Conservation (phyloP, 169 alveolate genomes). For the Plasmodium chabaudi region DNA sequence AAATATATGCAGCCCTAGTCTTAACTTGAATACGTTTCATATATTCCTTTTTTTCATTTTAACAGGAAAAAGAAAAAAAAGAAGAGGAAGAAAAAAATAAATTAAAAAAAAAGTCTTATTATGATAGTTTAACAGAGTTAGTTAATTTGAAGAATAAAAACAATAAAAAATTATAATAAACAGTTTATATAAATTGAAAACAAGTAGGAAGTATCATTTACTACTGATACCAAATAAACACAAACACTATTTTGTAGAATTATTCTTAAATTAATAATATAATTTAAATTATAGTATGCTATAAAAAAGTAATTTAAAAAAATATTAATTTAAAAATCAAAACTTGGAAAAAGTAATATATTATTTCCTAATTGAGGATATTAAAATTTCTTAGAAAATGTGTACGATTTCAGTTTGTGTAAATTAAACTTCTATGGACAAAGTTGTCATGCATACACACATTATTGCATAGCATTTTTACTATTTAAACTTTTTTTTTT, state of each 20-base stretch:
- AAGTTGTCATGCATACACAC: no score
- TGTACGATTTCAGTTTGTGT: no score
- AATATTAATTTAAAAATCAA: slow-evolving; percentile 3
- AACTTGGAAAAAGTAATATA: neutral
- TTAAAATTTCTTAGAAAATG: no score
- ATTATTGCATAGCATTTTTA: no score
- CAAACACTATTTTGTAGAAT: neutral
- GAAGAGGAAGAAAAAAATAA: slow-evolving; percentile 44
- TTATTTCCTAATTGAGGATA: no score
- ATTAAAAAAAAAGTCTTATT: slow-evolving; percentile 58
- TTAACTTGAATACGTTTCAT: neutral
- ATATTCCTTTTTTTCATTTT: neutral
- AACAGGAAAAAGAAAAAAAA: slow-evolving; percentile 60
- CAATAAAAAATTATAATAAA: slow-evolving; percentile 16
- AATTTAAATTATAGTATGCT: neutral
- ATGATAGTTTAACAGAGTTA: slow-evolving; percentile 65
- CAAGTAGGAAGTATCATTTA: neutral
- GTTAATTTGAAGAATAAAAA: slow-evolving; percentile 46
- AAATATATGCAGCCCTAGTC: neutral
- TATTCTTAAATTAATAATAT: no score
- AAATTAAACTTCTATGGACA: no score
- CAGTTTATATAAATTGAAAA: neutral
- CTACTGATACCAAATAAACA: neutral
- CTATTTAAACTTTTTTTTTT: slow-evolving; percentile 77
- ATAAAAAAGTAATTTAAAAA: neutral